Evolutionary conservation across 805 yeast species (phyloP).

Genomic region (Metschnikowia gruessii): DNA sequence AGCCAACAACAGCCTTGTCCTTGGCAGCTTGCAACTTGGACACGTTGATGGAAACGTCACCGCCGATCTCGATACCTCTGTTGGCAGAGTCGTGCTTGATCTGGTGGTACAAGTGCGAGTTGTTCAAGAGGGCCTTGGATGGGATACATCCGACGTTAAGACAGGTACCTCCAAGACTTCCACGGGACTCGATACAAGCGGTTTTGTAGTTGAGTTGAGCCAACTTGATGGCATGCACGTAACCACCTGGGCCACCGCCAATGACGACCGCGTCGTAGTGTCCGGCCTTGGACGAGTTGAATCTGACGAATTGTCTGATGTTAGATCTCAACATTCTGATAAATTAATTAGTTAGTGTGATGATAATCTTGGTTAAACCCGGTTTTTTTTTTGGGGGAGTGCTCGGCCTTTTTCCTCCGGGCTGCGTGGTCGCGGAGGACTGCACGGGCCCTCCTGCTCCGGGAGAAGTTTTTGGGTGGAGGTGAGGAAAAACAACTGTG

Average conservation of each 20-base stretch:
- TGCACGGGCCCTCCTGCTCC: constrained; percentile 14
- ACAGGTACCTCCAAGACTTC: constrained; percentile 96
- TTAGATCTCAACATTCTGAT: constrained; percentile 22
- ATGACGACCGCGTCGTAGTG: constrained; percentile 90
- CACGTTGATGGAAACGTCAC: constrained; percentile 71
- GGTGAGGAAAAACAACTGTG: neutral
- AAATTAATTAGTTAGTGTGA: neutral
- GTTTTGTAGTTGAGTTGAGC: constrained; percentile 94
- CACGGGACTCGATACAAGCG: constrained; percentile 97
- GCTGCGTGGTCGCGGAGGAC: constrained; percentile 7
- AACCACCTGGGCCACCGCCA: constrained; percentile 99
- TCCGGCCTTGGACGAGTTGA: constrained; percentile 41
- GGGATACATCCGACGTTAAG: constrained; percentile 99
- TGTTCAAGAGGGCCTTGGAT: constrained; percentile 91
- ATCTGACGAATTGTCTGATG: constrained; percentile 38
- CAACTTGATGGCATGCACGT: constrained; percentile 97
- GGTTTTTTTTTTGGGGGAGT: constrained; percentile 4
- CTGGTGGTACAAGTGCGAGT: constrained; percentile 89
- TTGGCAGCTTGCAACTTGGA: constrained; percentile 84
- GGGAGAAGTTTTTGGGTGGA: constrained; percentile 1
- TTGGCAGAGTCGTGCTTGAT: constrained; percentile 77
- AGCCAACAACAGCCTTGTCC: constrained; percentile 81
- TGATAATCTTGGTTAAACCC: neutral
- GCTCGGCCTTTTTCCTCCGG: constrained; percentile 9
- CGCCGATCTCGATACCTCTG: constrained; percentile 87